These are phyloP conservation scores for Aspergillus oerlinghausenensis DNA, from an alignment of 2,329 filamentous ascomycete species.

Conservation along the genomic window DNA sequence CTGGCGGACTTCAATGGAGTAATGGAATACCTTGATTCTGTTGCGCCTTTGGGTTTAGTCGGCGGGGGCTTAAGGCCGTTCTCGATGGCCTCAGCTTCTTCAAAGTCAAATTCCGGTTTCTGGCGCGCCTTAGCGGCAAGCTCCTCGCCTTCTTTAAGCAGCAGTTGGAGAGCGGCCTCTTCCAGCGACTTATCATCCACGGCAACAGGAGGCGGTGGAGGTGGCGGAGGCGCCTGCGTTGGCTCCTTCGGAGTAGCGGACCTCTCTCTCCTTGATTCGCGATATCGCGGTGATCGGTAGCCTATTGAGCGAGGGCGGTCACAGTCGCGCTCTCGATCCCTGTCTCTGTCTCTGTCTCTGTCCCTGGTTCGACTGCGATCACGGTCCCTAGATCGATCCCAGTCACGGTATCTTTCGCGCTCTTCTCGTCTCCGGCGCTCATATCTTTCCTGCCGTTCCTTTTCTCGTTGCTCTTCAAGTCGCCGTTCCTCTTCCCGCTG, in stretches of 20 bases:
- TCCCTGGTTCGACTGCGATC: conserved; percentile 35
- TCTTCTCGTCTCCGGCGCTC: conserved; percentile 42
- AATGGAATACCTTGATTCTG: conserved; percentile 25
- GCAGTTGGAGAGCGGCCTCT: conserved; percentile 50
- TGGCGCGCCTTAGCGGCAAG: conserved; percentile 49
- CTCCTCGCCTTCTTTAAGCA: conserved; percentile 53
- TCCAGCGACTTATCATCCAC: conserved; percentile 54
- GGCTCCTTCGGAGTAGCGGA: conserved; percentile 31
- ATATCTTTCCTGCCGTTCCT: conserved; percentile 46
- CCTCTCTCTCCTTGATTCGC: conserved; percentile 30
- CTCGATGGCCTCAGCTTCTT: conserved; percentile 42
- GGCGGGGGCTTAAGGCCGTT: conserved; percentile 32
- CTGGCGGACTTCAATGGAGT: conserved; percentile 26
- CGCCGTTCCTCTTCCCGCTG: conserved; percentile 50
- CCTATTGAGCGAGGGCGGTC: conserved; percentile 28
- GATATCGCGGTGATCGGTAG: conserved; percentile 27
- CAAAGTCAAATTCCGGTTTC: conserved; percentile 50
- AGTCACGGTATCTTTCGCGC: conserved; percentile 42
- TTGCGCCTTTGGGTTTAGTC: conserved; percentile 22
- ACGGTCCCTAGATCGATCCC: conserved; percentile 30
- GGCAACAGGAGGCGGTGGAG: conserved; percentile 20
- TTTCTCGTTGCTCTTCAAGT: conserved; percentile 49
- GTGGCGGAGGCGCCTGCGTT: conserved; percentile 21
- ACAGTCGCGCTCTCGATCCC: conserved; percentile 24
- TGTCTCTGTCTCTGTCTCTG: conserved; percentile 20